Evolutionary conservation across 768 basidiomycete species (phyloP).

Genomic region (Calocera viscosa): DNA sequence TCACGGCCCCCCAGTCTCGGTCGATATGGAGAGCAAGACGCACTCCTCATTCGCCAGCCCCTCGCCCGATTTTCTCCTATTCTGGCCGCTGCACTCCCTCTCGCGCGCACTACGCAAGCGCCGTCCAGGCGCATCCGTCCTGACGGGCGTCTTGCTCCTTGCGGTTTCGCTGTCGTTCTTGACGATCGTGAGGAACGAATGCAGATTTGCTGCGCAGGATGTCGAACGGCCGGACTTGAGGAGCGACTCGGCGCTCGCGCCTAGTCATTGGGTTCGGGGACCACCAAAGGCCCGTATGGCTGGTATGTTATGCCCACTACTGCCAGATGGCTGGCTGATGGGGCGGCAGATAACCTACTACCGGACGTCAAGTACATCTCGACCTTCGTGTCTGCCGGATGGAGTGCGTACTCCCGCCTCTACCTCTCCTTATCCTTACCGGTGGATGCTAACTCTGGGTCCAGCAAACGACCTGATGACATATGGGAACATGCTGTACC

Average conservation of each 20-base stretch:
- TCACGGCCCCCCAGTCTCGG: too few relatives aligned
- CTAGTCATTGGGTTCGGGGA: not conserved
- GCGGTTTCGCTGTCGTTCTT: not conserved
- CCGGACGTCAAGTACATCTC: constrained; percentile 53
- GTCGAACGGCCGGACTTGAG: not conserved
- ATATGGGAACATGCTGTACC: constrained; percentile 48
- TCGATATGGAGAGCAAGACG: not conserved
- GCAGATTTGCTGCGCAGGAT: not conserved
- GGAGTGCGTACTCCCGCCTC: constrained; percentile 39
- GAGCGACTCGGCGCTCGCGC: not conserved
- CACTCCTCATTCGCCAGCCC: not conserved
- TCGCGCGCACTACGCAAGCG: not conserved
- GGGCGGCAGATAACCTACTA: constrained; percentile 44
- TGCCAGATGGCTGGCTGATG: not conserved
- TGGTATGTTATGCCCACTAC: too few relatives aligned
- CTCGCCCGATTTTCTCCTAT: not conserved
- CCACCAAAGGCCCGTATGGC: not conserved
- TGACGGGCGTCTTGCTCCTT: not conserved
- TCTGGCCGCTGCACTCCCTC: not conserved
- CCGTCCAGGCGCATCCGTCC: not conserved
- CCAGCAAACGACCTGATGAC: constrained; percentile 70
- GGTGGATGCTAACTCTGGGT: too few relatives aligned
- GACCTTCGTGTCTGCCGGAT: constrained; percentile 64
- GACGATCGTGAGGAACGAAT: not conserved
- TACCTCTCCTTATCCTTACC: constrained; percentile 8